Percentiles rank a stretch among this genome's conserved stretches.
Evolutionary conservation across 805 yeast species (phyloP).

Genomic region (Pichia gijzeniarum): DNA sequence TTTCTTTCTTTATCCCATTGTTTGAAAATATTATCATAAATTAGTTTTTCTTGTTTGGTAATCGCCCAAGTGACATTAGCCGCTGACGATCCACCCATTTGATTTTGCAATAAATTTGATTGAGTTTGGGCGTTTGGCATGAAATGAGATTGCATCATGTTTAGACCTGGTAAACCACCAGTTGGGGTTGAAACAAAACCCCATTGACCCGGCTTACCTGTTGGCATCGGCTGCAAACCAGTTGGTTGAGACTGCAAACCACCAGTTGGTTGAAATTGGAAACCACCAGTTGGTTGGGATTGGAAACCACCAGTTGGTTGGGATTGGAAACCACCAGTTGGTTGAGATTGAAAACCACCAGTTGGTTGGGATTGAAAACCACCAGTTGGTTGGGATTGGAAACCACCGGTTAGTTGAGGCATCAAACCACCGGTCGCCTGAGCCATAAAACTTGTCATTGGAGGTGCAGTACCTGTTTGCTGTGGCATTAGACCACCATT

Average conservation of each 20-base stretch:
- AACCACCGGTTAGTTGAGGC: constrained; percentile 21
- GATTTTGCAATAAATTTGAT: constrained; percentile 22
- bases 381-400: constrained; percentile 16
- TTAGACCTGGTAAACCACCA: constrained; percentile 66
- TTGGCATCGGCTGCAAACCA: constrained; percentile 44
- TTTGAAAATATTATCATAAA: constrained; percentile 80
- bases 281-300: constrained; percentile 28
- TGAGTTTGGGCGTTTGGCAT: constrained; percentile 43
- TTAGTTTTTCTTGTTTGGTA: constrained; percentile 77
- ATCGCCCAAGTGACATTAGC: constrained; percentile 74
- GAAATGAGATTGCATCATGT: constrained; percentile 60
- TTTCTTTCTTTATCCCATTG: constrained; percentile 71
- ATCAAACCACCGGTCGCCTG: constrained; percentile 23
- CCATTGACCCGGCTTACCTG: constrained; percentile 75
- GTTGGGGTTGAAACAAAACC: constrained; percentile 66
- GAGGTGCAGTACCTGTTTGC: constrained; percentile 41
- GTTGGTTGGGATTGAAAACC: constrained; percentile 38
- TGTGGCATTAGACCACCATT: constrained; percentile 35
- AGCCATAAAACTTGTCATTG: constrained; percentile 29
- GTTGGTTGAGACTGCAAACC: constrained; percentile 38
- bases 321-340: constrained; percentile 34
- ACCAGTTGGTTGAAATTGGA: constrained; percentile 26
- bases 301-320: constrained; percentile 20
- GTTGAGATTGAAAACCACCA: constrained; percentile 39
- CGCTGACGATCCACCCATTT: constrained; percentile 27